Evolutionary conservation across 1,284 basidiomycete genomes (phyloP).

Genomic region (Sporisorium reilianum): DNA sequence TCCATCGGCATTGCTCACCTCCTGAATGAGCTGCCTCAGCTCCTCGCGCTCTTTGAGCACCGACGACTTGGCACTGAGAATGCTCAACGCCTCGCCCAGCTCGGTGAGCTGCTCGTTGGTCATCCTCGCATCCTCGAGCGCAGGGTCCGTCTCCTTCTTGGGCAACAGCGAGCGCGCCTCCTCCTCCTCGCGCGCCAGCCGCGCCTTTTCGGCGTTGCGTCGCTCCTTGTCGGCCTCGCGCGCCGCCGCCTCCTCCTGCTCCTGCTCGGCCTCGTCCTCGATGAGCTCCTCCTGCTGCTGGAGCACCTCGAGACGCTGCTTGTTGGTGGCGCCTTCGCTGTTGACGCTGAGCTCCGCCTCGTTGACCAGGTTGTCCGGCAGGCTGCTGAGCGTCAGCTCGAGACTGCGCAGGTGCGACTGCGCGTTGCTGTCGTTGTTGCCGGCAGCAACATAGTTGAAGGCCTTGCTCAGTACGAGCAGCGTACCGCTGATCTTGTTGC

Average conservation of each 20-base stretch:
- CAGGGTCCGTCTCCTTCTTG: constrained; percentile 47
- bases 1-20: constrained; percentile 69
- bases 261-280: constrained; percentile 98
- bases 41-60: constrained; percentile 96
- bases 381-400: constrained; percentile 88
- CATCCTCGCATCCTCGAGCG: constrained; percentile 81
- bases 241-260: constrained; percentile 89
- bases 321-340: constrained; percentile 92
- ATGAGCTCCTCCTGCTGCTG: constrained; percentile 99
- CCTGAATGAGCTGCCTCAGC: constrained; percentile 87
- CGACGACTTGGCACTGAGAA: constrained; percentile 94
- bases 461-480: constrained; percentile 91
- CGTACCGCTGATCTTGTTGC: constrained; percentile 87
- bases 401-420: constrained; percentile 78
- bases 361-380: constrained; percentile 95
- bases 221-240: constrained; percentile 85
- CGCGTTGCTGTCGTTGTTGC: constrained; percentile 38
- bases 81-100: constrained; percentile 88
- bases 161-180: constrained; percentile 61
- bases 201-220: constrained; percentile 73
- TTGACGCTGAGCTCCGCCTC: constrained; percentile 97
- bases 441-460: constrained; percentile 79
- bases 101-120: constrained; percentile 96
- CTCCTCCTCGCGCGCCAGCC: constrained; percentile 56
- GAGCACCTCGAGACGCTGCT: constrained; percentile 96